phyloP scores from a whole-genome alignment of 441 rosid genomes.

The Bruguiera hainesii region DNA sequence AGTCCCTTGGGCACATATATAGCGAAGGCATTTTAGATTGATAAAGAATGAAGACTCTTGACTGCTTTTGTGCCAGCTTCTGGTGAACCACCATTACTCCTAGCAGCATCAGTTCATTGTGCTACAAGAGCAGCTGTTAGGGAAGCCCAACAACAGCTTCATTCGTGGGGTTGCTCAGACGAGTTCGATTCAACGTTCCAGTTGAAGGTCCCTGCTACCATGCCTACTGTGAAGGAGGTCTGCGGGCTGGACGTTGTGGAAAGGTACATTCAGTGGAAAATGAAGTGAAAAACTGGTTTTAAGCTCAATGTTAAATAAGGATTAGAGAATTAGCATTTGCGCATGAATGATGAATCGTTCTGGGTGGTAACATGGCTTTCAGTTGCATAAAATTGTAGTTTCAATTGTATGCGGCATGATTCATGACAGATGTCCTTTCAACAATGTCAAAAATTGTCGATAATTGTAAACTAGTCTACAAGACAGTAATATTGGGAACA shows the following conservation, averaged over 20 bases:
- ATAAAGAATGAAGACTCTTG: neutral
- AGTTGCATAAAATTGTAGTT: too few relatives aligned
- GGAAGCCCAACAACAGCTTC: constrained; percentile 66
- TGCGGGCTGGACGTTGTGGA: constrained; percentile 77
- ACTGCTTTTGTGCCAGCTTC: constrained; percentile 53
- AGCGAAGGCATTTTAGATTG: neutral
- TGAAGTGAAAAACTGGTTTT: constrained; percentile 2
- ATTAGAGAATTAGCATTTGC: too few relatives aligned
- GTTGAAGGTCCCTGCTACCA: constrained; percentile 77
- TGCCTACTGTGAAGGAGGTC: constrained; percentile 78
- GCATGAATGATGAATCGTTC: too few relatives aligned
- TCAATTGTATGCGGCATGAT: too few relatives aligned
- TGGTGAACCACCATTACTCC: constrained; percentile 84
- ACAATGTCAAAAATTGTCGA: too few relatives aligned
- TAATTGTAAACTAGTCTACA: too few relatives aligned
- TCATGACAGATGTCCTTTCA: too few relatives aligned
- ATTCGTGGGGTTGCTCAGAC: constrained; percentile 41
- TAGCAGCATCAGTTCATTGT: constrained; percentile 84
- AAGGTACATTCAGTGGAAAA: constrained; percentile 57
- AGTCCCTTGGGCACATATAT: neutral
- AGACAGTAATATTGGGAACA: too few relatives aligned
- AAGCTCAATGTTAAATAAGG: too few relatives aligned
- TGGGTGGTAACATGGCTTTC: too few relatives aligned
- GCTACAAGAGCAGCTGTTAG: constrained; percentile 71
- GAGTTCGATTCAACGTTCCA: constrained; percentile 30